Evolutionary conservation across 2,329 filamentous ascomycete species (phyloP).

Genomic region (Fusarium sp.): DNA sequence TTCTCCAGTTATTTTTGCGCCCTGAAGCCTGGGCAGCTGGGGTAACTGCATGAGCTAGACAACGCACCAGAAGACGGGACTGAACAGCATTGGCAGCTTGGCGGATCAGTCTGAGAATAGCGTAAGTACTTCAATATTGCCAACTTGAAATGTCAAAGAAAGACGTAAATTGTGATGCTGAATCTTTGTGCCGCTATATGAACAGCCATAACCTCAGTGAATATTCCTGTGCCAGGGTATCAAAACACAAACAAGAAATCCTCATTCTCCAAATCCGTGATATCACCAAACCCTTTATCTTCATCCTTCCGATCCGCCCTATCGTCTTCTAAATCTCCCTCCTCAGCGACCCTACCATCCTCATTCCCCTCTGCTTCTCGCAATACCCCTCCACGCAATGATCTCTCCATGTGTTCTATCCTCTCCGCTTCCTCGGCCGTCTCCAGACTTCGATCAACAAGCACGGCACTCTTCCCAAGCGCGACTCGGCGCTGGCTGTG

Average conservation of each 20-base stretch:
- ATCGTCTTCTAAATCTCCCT: conserved; percentile 17
- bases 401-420: conserved; percentile 45
- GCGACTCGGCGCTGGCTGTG: conserved; percentile 64
- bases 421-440: conserved; percentile 54
- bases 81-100: conserved; percentile 13
- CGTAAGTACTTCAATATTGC: background rate
- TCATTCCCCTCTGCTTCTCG: conserved; percentile 9
- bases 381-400: conserved; percentile 19
- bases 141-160: background rate
- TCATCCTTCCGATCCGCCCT: conserved; percentile 8
- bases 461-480: conserved; percentile 66
- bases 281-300: conserved; percentile 54
- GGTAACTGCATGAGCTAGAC: conserved; percentile 1
- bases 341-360: conserved; percentile 8
- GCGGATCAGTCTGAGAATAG: background rate
- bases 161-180: background rate
- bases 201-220: background rate
- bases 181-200: background rate
- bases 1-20: background rate
- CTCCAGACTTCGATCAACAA: conserved; percentile 69
- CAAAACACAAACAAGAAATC: conserved; percentile 69
- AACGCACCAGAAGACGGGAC: background rate
- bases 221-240: background rate
- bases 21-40: background rate
- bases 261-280: conserved; percentile 69